Percentiles rank a stretch among this genome's conserved stretches.
Conservation (phyloP, 345 rosid species). For the Ricinus communis region DNA sequence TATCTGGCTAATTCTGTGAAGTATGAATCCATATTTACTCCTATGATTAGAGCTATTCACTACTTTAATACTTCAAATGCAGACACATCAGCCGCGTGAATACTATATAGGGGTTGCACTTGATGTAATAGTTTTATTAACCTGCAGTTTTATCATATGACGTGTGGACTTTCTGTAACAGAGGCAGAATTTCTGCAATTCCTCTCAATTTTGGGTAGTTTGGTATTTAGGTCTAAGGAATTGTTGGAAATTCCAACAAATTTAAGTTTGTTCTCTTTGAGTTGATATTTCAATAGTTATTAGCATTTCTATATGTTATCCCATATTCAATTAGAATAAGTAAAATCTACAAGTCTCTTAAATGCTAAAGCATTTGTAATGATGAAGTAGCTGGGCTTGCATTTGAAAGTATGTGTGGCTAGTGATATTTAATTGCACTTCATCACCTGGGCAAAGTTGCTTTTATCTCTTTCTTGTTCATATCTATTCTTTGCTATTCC, state of each 20-base stretch:
- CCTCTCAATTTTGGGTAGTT: neutral
- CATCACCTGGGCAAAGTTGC: neutral
- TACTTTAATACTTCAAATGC: neutral
- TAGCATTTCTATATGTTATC: neutral
- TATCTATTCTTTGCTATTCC: neutral
- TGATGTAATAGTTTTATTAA: neutral
- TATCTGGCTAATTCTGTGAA: neutral
- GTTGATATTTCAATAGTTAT: neutral
- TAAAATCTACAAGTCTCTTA: neutral
- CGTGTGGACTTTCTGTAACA: neutral
- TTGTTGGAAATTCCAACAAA: neutral
- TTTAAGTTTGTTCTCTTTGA: neutral
- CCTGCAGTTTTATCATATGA: neutral
- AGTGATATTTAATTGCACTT: neutral
- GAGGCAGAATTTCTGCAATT: conserved; percentile 3
- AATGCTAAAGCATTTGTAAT: too few relatives aligned
- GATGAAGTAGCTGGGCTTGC: neutral
- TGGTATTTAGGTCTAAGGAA: neutral
- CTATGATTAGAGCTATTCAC: neutral
- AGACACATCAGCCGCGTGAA: neutral
- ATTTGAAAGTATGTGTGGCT: conserved; percentile 1
- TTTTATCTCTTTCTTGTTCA: neutral
- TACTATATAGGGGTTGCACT: neutral
- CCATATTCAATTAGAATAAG: neutral
- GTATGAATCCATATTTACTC: neutral